phyloP scores from a whole-genome alignment of 148 eudicot genomes.

The Heliamphora exappendiculata region DNA sequence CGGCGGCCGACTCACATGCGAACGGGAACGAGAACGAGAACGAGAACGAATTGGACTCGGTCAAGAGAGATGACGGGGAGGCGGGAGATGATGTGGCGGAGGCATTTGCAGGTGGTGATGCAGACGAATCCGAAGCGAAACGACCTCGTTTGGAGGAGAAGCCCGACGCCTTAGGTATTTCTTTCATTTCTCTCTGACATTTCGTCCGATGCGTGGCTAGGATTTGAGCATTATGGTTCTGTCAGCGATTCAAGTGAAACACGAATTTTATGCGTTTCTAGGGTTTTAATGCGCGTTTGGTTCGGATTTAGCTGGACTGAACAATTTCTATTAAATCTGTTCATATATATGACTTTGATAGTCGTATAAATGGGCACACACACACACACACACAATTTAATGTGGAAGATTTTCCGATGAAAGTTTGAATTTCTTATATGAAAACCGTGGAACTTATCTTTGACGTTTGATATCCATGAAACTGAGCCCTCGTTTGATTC shows the following conservation, averaged over 20 bases:
- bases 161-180: slow-evolving; percentile 35
- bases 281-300: background rate
- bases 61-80: background rate
- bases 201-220: background rate
- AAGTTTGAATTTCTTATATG: background rate
- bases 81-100: slow-evolving; percentile 7
- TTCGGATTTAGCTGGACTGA: no score
- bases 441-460: background rate
- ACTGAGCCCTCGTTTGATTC: background rate
- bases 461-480: background rate
- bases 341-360: no score
- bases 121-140: slow-evolving; percentile 34
- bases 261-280: no score
- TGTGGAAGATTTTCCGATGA: background rate
- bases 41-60: slow-evolving; percentile 11
- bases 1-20: slow-evolving; percentile 8
- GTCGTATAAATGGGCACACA: no score
- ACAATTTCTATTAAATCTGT: background rate
- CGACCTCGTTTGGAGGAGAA: slow-evolving; percentile 61
- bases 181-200: background rate
- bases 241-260: no score
- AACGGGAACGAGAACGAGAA: slow-evolving; percentile 18
- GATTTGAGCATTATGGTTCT: background rate
- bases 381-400: no score
- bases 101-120: slow-evolving; percentile 25